phyloP scores from a whole-genome alignment of 2,329 filamentous ascomycete genomes.

The Epichloe brachyelytri region DNA sequence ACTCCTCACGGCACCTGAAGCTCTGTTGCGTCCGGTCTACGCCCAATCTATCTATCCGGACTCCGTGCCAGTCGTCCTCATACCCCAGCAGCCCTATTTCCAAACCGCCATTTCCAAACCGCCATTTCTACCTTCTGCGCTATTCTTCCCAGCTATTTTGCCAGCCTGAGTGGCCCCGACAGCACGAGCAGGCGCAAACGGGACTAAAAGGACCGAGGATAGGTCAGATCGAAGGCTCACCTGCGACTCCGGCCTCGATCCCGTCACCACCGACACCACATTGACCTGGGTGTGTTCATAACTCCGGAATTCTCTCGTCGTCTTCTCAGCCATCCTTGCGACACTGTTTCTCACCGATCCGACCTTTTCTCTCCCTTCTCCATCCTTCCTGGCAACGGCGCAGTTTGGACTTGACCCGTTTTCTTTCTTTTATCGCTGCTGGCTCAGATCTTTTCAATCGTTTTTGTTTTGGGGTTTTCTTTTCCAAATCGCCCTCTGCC shows the following conservation, averaged over 20 bases:
- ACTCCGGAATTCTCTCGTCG: not conserved
- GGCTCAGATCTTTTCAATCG: slow-evolving; percentile 36
- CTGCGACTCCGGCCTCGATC: not conserved
- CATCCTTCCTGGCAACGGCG: slow-evolving; percentile 7
- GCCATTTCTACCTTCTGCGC: not conserved
- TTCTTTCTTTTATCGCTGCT: slow-evolving; percentile 30
- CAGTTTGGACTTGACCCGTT: slow-evolving; percentile 5
- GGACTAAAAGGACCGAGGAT: not conserved
- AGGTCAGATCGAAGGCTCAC: slow-evolving; percentile 1
- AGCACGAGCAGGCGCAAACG: not conserved
- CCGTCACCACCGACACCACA: not conserved
- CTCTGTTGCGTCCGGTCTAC: not conserved
- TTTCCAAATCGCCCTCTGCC: too few relatives aligned
- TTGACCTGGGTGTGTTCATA: not conserved
- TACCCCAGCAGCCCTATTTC: not conserved
- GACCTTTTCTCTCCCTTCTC: slow-evolving; percentile 11
- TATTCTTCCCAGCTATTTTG: too few relatives aligned
- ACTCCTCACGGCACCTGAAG: not conserved
- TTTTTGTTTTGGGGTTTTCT: too few relatives aligned
- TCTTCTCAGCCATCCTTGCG: not conserved
- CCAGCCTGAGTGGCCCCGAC: too few relatives aligned
- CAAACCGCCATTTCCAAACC: not conserved
- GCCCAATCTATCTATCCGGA: not conserved
- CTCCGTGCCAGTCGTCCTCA: not conserved
- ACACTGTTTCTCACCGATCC: slow-evolving; percentile 5